Conservation (phyloP, 2,329 filamentous ascomycete genomes). For the Scortechinia acanthostroma region DNA sequence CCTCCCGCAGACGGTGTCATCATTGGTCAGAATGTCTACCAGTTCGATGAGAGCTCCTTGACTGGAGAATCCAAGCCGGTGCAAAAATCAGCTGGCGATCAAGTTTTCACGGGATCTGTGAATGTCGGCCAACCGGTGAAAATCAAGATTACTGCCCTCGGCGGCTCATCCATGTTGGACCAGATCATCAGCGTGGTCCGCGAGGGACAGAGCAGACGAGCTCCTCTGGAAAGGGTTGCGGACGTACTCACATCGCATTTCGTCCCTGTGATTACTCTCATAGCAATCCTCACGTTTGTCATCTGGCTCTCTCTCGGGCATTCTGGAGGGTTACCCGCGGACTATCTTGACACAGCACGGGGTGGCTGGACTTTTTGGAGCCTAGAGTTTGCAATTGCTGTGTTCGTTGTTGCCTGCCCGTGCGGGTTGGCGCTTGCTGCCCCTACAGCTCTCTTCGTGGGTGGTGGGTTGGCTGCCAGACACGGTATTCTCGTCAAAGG, state of each 20-base stretch:
- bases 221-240: constrained; percentile 36
- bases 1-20: constrained; percentile 51
- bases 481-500: constrained; percentile 77
- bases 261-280: constrained; percentile 31
- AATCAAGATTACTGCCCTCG: constrained; percentile 25
- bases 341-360: constrained; percentile 24
- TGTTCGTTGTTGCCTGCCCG: constrained; percentile 81
- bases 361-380: constrained; percentile 40
- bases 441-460: constrained; percentile 78
- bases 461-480: constrained; percentile 71
- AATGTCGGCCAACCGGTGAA: constrained; percentile 30
- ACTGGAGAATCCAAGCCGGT: constrained; percentile 43
- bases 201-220: constrained; percentile 35
- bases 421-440: constrained; percentile 80
- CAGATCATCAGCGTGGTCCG: constrained; percentile 37
- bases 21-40: constrained; percentile 22
- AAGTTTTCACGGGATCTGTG: constrained; percentile 34
- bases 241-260: constrained; percentile 36
- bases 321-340: constrained; percentile 24
- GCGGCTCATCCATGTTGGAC: constrained; percentile 36
- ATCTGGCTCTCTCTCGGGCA: constrained; percentile 32
- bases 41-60: constrained; percentile 55
- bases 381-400: constrained; percentile 67
- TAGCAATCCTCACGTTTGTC: constrained; percentile 33
- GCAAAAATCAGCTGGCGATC: constrained; percentile 38